Evolutionary conservation across 768 basidiomycete genomes (phyloP).

Genomic region (Lentinula sp.): DNA sequence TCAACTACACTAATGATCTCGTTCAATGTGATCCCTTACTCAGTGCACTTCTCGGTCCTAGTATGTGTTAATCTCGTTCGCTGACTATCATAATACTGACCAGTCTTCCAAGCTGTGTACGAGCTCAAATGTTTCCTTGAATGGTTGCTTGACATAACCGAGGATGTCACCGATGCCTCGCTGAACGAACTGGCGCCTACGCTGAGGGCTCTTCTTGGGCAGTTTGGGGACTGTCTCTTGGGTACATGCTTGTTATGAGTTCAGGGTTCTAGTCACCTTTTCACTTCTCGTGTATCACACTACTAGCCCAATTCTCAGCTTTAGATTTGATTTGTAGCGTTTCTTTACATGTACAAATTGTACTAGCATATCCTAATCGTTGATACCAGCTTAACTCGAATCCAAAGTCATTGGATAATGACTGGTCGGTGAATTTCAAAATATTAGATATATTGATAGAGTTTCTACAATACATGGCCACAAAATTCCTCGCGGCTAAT

Average conservation of each 20-base stretch:
- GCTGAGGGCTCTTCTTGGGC: constrained; percentile 22
- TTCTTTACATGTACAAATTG: neutral
- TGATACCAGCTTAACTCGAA: neutral
- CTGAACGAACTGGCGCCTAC: constrained; percentile 35
- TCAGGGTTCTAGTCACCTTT: constrained; percentile 18
- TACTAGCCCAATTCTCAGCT: constrained; percentile 16
- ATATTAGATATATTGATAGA: no score
- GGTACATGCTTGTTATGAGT: neutral
- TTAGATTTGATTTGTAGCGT: constrained; percentile 26
- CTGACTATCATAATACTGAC: neutral
- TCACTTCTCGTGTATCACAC: constrained; percentile 15
- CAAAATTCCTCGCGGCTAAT: no score
- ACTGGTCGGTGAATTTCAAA: no score
- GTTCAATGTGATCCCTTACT: constrained; percentile 35
- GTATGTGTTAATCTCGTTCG: constrained; percentile 24
- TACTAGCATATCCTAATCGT: neutral
- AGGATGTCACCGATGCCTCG: constrained; percentile 42
- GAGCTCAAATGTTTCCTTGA: constrained; percentile 58
- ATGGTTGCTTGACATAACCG: constrained; percentile 37
- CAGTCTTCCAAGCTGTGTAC: constrained; percentile 40
- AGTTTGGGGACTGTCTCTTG: neutral
- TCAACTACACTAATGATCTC: constrained; percentile 25
- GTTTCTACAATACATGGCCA: no score
- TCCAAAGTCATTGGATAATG: neutral
- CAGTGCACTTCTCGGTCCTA: constrained; percentile 46